Conservation (phyloP, 2,329 filamentous ascomycete genomes). For the Emergomyces pasteurianus region DNA sequence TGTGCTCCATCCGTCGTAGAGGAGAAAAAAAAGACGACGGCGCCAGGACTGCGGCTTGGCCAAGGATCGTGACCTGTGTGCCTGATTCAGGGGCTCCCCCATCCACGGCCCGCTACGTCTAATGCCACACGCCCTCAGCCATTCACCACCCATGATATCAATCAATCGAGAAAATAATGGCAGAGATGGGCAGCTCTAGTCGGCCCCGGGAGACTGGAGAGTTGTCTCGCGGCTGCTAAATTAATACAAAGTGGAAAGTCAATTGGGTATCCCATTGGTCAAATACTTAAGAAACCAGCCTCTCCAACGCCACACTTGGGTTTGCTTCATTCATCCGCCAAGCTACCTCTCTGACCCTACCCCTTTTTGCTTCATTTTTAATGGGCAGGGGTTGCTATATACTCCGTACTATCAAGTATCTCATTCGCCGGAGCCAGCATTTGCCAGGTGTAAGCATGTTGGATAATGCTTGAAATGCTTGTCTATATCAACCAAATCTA, state of each 20-base stretch:
- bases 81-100: neutral
- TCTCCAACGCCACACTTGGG: neutral
- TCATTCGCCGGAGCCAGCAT: neutral
- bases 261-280: neutral
- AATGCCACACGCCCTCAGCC: neutral
- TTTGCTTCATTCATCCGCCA: neutral
- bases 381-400: neutral
- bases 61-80: neutral
- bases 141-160: neutral
- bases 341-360: too few species aligned
- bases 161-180: neutral
- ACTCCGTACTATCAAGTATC: neutral
- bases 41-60: neutral
- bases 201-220: neutral
- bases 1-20: neutral
- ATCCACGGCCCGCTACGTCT: neutral
- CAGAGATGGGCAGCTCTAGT: neutral
- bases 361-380: neutral
- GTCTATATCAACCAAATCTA: neutral
- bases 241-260: neutral
- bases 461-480: neutral
- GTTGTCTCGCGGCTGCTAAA: neutral
- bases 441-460: neutral
- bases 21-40: neutral
- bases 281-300: neutral